Evolutionary conservation across 1,139 yeast species (phyloP).

Genomic region (Kazachstania sp.): DNA sequence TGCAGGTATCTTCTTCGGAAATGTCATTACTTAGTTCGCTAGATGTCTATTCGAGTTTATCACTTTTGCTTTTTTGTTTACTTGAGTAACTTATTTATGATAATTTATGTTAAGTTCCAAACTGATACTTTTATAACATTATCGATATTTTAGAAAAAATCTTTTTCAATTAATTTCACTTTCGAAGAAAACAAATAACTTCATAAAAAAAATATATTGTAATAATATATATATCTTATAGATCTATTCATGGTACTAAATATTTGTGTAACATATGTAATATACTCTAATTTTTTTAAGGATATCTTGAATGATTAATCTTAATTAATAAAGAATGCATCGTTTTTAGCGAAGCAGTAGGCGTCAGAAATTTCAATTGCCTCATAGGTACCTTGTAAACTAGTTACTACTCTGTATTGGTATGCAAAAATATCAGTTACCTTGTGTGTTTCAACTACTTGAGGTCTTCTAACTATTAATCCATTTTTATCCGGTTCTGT

Average conservation of each 20-base stretch:
- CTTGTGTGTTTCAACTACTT: slow-evolving; percentile 68
- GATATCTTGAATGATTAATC: neutral
- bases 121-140: neutral
- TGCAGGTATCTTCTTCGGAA: slow-evolving; percentile 14
- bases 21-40: slow-evolving; percentile 8
- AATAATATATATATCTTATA: neutral
- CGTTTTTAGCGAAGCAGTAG: slow-evolving; percentile 49
- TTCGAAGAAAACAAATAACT: neutral
- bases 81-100: neutral
- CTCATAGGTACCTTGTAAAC: slow-evolving; percentile 88
- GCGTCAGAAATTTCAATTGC: slow-evolving; percentile 82
- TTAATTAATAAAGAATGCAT: slow-evolving; percentile 25
- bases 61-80: slow-evolving; percentile 2
- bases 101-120: too few species aligned
- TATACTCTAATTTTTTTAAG: too few species aligned
- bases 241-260: neutral
- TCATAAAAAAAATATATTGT: neutral
- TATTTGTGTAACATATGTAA: too few species aligned
- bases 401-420: slow-evolving; percentile 65
- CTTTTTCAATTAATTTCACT: neutral
- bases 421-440: slow-evolving; percentile 60
- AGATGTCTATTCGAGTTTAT: neutral
- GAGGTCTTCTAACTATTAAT: slow-evolving; percentile 28
- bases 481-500: slow-evolving; percentile 29
- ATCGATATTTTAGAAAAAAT: neutral